Evolutionary conservation across 1,284 basidiomycete species (phyloP).

Genomic region (Schizophyllum amplum): DNA sequence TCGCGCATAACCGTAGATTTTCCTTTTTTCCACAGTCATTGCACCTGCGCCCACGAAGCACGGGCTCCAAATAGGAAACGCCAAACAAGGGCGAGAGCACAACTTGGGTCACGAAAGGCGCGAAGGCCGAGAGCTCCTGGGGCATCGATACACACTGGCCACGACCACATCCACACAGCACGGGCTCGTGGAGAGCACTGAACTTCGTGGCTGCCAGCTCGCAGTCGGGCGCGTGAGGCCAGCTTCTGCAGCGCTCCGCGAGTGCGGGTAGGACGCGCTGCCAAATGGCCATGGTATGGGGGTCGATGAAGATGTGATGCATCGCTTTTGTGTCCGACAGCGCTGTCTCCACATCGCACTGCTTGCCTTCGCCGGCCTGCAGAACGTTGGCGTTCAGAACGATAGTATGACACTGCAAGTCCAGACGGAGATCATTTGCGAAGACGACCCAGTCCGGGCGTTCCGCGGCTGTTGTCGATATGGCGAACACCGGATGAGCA

Average conservation of each 20-base stretch:
- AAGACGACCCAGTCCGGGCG: conserved; percentile 19
- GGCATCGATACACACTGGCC: conserved; percentile 21
- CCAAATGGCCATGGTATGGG: conserved; percentile 27
- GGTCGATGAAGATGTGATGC: neutral
- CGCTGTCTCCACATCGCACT: conserved; percentile 6
- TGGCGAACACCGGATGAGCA: conserved; percentile 12
- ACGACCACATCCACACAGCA: conserved; percentile 29
- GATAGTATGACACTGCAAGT: conserved; percentile 22
- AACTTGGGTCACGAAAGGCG: conserved; percentile 23
- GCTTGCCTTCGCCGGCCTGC: conserved; percentile 13
- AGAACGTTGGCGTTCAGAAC: conserved; percentile 26
- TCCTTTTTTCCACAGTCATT: conserved; percentile 17
- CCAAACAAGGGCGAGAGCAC: conserved; percentile 28
- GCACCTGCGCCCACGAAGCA: conserved; percentile 16
- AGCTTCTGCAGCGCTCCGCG: conserved; percentile 43
- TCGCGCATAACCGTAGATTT: conserved; percentile 15
- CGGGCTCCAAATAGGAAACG: conserved; percentile 27
- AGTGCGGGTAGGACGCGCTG: conserved; percentile 36
- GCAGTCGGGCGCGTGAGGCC: conserved; percentile 38
- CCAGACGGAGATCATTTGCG: conserved; percentile 20
- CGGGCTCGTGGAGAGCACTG: conserved; percentile 3
- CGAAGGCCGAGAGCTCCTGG: conserved; percentile 20
- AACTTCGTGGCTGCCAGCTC: conserved; percentile 13
- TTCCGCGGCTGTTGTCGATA: conserved; percentile 13
- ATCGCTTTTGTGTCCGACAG: neutral